Percentiles rank a stretch among this genome's conserved stretches.
Evolutionary conservation across 371 early-diverging fungal genomes (phyloP).

Genomic region (Aphelidium insulamus): DNA sequence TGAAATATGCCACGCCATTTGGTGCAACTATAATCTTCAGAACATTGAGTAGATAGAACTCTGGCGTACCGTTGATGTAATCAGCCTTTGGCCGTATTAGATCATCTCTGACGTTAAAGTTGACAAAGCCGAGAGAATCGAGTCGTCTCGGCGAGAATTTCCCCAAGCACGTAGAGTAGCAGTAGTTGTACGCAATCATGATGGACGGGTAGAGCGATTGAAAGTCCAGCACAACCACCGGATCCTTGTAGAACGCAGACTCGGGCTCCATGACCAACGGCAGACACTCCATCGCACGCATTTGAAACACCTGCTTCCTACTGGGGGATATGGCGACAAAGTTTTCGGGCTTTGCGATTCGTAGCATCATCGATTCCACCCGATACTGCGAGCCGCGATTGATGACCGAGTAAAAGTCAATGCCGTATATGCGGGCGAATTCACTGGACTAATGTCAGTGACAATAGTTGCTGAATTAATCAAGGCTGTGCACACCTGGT

Average conservation of each 20-base stretch:
- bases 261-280: slow-evolving; percentile 75
- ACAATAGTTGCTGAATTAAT: neutral
- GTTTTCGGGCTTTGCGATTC: slow-evolving; percentile 60
- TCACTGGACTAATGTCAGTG: slow-evolving; percentile 37
- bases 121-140: slow-evolving; percentile 20
- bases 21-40: slow-evolving; percentile 45
- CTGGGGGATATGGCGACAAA: slow-evolving; percentile 34
- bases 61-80: slow-evolving; percentile 8
- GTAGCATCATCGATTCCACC: slow-evolving; percentile 66
- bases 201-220: slow-evolving; percentile 79
- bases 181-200: slow-evolving; percentile 84
- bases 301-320: slow-evolving; percentile 35
- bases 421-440: slow-evolving; percentile 66
- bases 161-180: slow-evolving; percentile 68
- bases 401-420: slow-evolving; percentile 61
- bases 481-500: slow-evolving; percentile 14
- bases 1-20: slow-evolving; percentile 62
- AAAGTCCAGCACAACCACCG: slow-evolving; percentile 69
- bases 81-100: slow-evolving; percentile 7
- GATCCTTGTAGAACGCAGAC: slow-evolving; percentile 51
- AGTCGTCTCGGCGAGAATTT: slow-evolving; percentile 12
- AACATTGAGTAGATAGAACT: slow-evolving; percentile 16
- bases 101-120: slow-evolving; percentile 12
- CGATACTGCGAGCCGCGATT: slow-evolving; percentile 73
- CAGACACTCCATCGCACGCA: slow-evolving; percentile 51